A percentile compares a stretch with the other conserved stretches of the same genome.
Evolutionary conservation across 768 basidiomycete genomes (phyloP).

Genomic region (Boletus rubroflammeus): DNA sequence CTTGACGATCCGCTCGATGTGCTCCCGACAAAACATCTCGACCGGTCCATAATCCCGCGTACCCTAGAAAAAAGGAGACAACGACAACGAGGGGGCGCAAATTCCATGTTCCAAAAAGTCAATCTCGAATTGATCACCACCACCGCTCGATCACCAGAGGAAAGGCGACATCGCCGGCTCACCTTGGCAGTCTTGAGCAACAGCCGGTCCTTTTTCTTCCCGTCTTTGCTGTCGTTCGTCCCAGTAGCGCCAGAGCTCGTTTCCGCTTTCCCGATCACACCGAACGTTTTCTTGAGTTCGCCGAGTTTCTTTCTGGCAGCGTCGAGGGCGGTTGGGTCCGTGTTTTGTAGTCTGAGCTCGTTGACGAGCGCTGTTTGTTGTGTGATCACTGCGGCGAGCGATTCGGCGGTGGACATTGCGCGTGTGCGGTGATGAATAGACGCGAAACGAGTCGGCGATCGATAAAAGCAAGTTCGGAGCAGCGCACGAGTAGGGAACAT

Average conservation of each 20-base stretch:
- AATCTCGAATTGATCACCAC: slow-evolving; percentile 13
- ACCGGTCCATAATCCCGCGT: slow-evolving; percentile 92
- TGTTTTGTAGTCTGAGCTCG: slow-evolving; percentile 55
- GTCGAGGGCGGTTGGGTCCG: slow-evolving; percentile 48
- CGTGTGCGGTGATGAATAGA: slow-evolving; percentile 14
- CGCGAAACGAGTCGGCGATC: slow-evolving; percentile 27
- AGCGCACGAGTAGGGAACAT: slow-evolving; percentile 19
- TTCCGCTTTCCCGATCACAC: slow-evolving; percentile 34
- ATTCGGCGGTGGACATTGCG: slow-evolving; percentile 40
- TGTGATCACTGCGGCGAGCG: slow-evolving; percentile 53
- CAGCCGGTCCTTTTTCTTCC: slow-evolving; percentile 66
- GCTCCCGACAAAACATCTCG: slow-evolving; percentile 89
- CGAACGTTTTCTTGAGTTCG: slow-evolving; percentile 61
- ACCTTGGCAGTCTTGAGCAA: slow-evolving; percentile 95
- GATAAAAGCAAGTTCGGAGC: slow-evolving; percentile 29
- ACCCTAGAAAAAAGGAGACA: slow-evolving; percentile 49
- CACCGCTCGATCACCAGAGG: not conserved
- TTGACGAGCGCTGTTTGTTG: slow-evolving; percentile 57
- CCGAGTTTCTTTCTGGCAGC: slow-evolving; percentile 66
- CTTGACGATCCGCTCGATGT: slow-evolving; percentile 86
- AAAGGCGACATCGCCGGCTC: slow-evolving; percentile 18
- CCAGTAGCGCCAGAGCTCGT: slow-evolving; percentile 35
- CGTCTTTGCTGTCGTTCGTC: slow-evolving; percentile 37
- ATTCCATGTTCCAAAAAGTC: not conserved
- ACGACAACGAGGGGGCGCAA: not conserved